Base-by-base conservation (phyloP, 2,329 filamentous ascomycete species). In the Exophiala alcalophila region DNA sequence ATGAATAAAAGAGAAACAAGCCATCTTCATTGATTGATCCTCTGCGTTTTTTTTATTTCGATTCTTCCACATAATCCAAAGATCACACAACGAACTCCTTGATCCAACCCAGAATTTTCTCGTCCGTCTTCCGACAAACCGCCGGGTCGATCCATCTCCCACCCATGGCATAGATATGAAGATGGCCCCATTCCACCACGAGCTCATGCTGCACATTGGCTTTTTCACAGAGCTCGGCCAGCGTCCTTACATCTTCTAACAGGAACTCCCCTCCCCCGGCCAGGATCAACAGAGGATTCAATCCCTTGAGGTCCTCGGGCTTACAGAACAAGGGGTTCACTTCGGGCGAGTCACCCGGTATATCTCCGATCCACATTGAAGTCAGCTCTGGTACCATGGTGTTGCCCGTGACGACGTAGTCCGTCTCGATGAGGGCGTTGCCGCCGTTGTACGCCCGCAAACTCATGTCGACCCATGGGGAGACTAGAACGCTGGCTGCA, bases 391-490 rank as follows among this genome's bases (percentile, higher is more conserved):
- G 43, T 7, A 36, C 24, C 4, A 24, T 12, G 8, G 23, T 35
- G 43, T 46, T 46, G 12, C 36, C 43, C 21, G 30, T 30, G 5
- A 46, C 7, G 12, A 46, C 28, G 26, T 46, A 46, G 37, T 46
- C 43, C 12, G 14, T 46, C 14, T 46, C 43, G 7, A 46, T 37
- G 6, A 20, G 23, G 4, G 43, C 12, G 19, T 46, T 46, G 8
- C 43, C 43, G 24, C 43, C 43, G 23, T 36, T 10, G 25, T 46
- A 24, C 11, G 43, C 38, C 11, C 20, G 31, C 19, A 47, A 14
- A 12, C 87, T 94, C 40, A 97, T 69, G 61, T 98, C 91, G 5
- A 90, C 88, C 91, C 92, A 98, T 0, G 91, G 92, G 35, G 87
- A 94, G 37, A 97, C 85, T 29, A 97, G 70, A 30, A 97, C 82